Base-by-base conservation (phyloP, 2,329 filamentous ascomycete species). In the Nemania diffusa region DNA sequence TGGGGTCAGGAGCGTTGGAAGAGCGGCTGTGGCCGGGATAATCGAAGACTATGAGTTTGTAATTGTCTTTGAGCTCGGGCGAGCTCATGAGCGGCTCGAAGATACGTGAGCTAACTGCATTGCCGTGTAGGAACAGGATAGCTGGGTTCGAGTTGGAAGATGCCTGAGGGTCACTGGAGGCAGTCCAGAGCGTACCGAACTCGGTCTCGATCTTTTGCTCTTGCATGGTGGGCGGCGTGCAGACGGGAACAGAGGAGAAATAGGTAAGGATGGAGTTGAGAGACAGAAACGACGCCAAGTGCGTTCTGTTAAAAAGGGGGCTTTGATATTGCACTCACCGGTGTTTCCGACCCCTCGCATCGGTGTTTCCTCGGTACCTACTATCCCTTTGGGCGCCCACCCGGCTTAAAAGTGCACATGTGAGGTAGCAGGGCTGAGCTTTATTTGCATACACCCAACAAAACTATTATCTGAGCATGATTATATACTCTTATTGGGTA, bases 151-250 rank as follows among this genome's bases (percentile, higher is more conserved):
- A 2, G 5, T 51, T 51, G 24, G 48, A 51, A 51, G 24, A 51
- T 51, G 48, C 48, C 48, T 51, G 48, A 29, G 48, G 48, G 17
- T 51, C 48, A 7, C 48, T 51, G 24, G 5, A 51, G 48, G 48
- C 48, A 51, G 48, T 51, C 48, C 48, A 51, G 48, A 51, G 48
- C 24, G 48, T 51, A 51, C 48, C 48, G 48, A 51, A 51, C 26
- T 51, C 48, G 48, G 48, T 51, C 48, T 51, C 48, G 48, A 51
- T 27, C 48, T 51, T 51, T 27, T 51, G 48, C 24, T 51, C 48
- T 51, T 51, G 48, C 48, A 51, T 51, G 48, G 26, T 51, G 24
- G 48, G 7, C 4, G 48, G 48, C 48, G 48, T 51, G 48, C 48
- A 29, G 48, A 51, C 27, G 24, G 9, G 48, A 51, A 51, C 15